A percentile compares a stretch with the other conserved stretches of the same genome.
phyloP scores from a whole-genome alignment of 2,329 filamentous ascomycete genomes.

The Fusarium mundagurra region DNA sequence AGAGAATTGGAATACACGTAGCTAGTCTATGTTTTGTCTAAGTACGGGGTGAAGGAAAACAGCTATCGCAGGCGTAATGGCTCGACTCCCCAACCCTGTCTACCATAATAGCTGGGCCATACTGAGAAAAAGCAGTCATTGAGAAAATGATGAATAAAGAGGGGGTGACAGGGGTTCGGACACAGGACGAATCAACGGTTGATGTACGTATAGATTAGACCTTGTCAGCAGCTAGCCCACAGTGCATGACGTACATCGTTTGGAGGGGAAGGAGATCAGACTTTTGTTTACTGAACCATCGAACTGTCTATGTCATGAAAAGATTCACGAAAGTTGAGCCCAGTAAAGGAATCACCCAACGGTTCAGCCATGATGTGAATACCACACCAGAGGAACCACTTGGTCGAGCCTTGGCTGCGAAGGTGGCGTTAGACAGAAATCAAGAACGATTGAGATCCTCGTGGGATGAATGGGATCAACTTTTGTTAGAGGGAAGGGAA shows the following conservation, averaged over 20 bases:
- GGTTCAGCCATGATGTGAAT: background rate
- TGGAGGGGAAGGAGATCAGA: background rate
- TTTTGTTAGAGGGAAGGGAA: background rate
- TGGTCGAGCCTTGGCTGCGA: background rate
- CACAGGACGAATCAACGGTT: background rate
- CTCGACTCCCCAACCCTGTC: background rate
- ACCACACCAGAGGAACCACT: background rate
- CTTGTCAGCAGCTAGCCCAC: background rate
- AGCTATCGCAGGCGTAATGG: background rate
- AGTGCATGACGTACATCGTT: background rate
- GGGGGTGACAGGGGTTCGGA: background rate
- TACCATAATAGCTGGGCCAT: too few species aligned
- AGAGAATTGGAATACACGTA: background rate
- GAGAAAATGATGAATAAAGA: background rate
- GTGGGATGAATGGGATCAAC: background rate
- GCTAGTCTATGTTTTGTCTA: background rate
- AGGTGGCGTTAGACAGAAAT: background rate
- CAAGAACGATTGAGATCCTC: background rate
- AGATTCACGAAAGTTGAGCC: background rate
- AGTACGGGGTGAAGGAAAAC: background rate
- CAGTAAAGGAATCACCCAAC: background rate
- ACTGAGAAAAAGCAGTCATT: background rate
- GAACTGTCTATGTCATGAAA: background rate
- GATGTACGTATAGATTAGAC: background rate
- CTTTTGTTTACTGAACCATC: background rate